Percentiles rank a stretch among this genome's conserved stretches.
These are phyloP conservation scores for Trichoderma asperelloides DNA, from an alignment of 495 filamentous ascomycete species.

Conservation along the genomic window DNA sequence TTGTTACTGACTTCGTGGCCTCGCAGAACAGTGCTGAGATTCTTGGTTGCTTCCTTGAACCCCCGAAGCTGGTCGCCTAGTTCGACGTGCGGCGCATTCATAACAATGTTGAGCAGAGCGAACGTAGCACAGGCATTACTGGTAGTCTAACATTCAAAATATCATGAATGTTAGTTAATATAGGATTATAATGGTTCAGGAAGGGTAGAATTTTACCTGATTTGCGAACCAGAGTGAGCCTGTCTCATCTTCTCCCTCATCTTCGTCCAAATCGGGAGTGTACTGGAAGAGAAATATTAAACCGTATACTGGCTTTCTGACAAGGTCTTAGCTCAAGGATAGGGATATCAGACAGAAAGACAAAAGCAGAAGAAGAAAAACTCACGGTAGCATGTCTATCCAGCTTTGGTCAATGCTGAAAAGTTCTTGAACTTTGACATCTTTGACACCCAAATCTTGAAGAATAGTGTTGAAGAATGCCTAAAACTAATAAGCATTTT, in stretches of 20 bases:
- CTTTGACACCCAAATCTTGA: constrained; percentile 61
- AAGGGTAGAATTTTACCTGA: constrained; percentile 48
- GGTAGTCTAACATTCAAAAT: constrained; percentile 44
- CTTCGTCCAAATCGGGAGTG: constrained; percentile 40
- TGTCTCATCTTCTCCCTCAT: constrained; percentile 17
- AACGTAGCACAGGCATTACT: constrained; percentile 81
- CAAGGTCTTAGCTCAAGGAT: constrained; percentile 2
- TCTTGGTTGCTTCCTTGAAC: constrained; percentile 63
- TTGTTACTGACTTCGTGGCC: constrained; percentile 68
- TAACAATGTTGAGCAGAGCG: constrained; percentile 82
- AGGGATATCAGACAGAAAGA: no score
- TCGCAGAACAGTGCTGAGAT: constrained; percentile 60
- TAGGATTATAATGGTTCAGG: not conserved
- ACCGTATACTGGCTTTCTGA: constrained; percentile 59
- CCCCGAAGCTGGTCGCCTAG: constrained; percentile 56
- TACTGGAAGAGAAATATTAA: constrained; percentile 78
- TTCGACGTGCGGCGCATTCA: constrained; percentile 57
- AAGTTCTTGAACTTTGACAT: constrained; percentile 72
- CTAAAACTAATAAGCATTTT: constrained; percentile 30
- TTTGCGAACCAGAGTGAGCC: constrained; percentile 90
- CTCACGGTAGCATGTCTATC: constrained; percentile 57
- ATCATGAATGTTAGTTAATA: not conserved
- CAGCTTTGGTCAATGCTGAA: constrained; percentile 61
- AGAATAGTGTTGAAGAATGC: constrained; percentile 81
- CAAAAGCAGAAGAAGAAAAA: not conserved